These are phyloP conservation scores for Tolypocladium nubicola DNA, from an alignment of 2,329 filamentous ascomycete species.

Conservation along the genomic window DNA sequence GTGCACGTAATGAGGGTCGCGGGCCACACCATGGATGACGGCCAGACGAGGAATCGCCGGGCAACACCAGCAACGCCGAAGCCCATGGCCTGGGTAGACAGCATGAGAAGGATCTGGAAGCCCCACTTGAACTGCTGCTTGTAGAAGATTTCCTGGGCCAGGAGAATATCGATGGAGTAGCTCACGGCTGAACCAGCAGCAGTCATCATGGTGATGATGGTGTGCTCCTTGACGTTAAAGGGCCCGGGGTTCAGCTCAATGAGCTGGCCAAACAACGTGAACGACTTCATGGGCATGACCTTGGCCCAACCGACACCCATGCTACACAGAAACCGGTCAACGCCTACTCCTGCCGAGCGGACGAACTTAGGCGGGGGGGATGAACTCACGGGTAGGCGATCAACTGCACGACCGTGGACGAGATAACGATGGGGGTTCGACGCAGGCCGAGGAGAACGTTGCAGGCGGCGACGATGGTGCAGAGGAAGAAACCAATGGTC, in stretches of 20 bases:
- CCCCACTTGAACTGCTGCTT: slow-evolving; percentile 40
- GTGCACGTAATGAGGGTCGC: slow-evolving; percentile 48
- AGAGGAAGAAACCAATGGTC: slow-evolving; percentile 44
- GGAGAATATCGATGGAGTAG: slow-evolving; percentile 30
- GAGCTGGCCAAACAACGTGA: slow-evolving; percentile 19
- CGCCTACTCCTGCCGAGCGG: not conserved
- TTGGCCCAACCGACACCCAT: slow-evolving; percentile 22
- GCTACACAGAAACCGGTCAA: slow-evolving; percentile 1
- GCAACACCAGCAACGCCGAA: slow-evolving; percentile 52
- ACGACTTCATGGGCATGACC: slow-evolving; percentile 17
- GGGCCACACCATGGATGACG: slow-evolving; percentile 56
- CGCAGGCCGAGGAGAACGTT: slow-evolving; percentile 43
- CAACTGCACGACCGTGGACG: slow-evolving; percentile 44
- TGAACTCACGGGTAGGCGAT: slow-evolving; percentile 35
- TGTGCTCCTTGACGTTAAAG: slow-evolving; percentile 37
- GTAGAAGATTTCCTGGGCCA: slow-evolving; percentile 36
- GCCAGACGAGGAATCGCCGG: slow-evolving; percentile 48
- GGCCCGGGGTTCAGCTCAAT: slow-evolving; percentile 28
- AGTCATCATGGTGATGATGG: slow-evolving; percentile 37
- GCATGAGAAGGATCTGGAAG: slow-evolving; percentile 48
- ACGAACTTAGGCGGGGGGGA: not conserved
- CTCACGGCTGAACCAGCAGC: slow-evolving; percentile 22
- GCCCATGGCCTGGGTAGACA: slow-evolving; percentile 52
- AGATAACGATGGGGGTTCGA: slow-evolving; percentile 39
- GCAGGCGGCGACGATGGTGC: slow-evolving; percentile 45